These are phyloP conservation scores for Pseudogymnoascus sp. DNA, from an alignment of 2,329 filamentous ascomycete species.

Conservation along the genomic window DNA sequence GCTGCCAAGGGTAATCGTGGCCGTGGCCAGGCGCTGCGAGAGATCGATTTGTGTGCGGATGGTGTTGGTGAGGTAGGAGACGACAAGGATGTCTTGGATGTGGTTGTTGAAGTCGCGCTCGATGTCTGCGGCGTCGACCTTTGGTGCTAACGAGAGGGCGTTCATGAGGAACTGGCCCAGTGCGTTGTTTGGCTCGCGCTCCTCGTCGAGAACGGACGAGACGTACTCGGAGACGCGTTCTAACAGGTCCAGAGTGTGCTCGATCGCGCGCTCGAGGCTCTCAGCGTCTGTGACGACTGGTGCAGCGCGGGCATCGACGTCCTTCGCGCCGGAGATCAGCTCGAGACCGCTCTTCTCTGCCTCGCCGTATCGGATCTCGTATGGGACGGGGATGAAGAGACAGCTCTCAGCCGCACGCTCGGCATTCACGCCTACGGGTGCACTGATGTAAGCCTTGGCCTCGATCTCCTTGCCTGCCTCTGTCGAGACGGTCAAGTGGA, in stretches of 20 bases:
- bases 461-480: slow-evolving; percentile 83
- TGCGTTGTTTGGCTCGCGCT: slow-evolving; percentile 79
- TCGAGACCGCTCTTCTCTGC: slow-evolving; percentile 71
- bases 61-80: slow-evolving; percentile 96
- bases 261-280: slow-evolving; percentile 74
- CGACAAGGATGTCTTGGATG: slow-evolving; percentile 96
- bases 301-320: slow-evolving; percentile 66
- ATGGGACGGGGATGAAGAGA: slow-evolving; percentile 93
- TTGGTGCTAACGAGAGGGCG: slow-evolving; percentile 84
- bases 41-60: slow-evolving; percentile 98
- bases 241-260: slow-evolving; percentile 81
- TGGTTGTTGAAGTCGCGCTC: slow-evolving; percentile 99
- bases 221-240: slow-evolving; percentile 91
- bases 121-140: slow-evolving; percentile 84
- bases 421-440: slow-evolving; percentile 87
- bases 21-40: slow-evolving; percentile 87
- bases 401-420: slow-evolving; percentile 95
- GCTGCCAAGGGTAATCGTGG: slow-evolving; percentile 54
- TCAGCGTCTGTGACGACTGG: slow-evolving; percentile 83
- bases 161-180: slow-evolving; percentile 95
- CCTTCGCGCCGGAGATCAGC: slow-evolving; percentile 74
- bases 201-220: slow-evolving; percentile 88
- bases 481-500: slow-evolving; percentile 92
- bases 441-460: slow-evolving; percentile 88
- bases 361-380: slow-evolving; percentile 86